Evolutionary conservation across 2,329 filamentous ascomycete species (phyloP), one percentile per base, ranked within the genome.

Genomic region (Parascedosporium putredinis): DNA sequence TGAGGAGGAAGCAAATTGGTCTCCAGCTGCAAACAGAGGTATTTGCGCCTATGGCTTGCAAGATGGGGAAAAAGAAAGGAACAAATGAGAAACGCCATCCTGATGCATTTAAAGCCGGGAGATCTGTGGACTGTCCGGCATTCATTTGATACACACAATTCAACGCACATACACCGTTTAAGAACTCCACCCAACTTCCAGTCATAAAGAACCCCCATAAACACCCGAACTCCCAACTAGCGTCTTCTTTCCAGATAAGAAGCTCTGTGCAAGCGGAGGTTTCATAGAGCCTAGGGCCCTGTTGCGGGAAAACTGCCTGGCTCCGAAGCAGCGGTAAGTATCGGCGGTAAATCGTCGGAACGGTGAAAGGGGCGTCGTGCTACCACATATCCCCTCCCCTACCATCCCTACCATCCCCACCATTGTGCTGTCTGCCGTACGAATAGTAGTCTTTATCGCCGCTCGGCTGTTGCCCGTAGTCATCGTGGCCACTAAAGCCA

Each of bases 351-450:
- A n/a, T n/a, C n/a, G n/a, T n/a, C n/a, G n/a, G n/a, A n/a, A n/a
- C n/a, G n/a, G n/a, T n/a, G n/a, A n/a, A n/a, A n/a, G n/a, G 27
- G 27, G 27, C 7, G 6, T 31, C 27, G 27, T 31, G 16, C 43
- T 40, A 54, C 52, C 52, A 54, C 50, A 54, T 50, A n/a, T 54
- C 47, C 14, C 42, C 45, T 20, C 47, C 48, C 9, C 44, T 42
- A 16, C 49, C 24, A 5, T 45, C 43, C 16, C 45, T 29, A 22
- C 20, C 47, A 5, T 45, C 43, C 16, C 45, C 40, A 22, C 20
- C 47, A 18, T 43, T 33, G 16, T 34, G 33, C 33, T 47, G 33
- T 9, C 33, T 34, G 16, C 34, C 49, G 22, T 51, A 47, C 3
- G 29, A n/a, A n/a, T 50, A 46, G 42, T 51, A 51, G 9, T 45